Percentiles rank a stretch among this genome's conserved stretches.
These are phyloP conservation scores for Aspergillus nanangensis DNA, from an alignment of 495 filamentous ascomycete genomes.

Conservation along the genomic window DNA sequence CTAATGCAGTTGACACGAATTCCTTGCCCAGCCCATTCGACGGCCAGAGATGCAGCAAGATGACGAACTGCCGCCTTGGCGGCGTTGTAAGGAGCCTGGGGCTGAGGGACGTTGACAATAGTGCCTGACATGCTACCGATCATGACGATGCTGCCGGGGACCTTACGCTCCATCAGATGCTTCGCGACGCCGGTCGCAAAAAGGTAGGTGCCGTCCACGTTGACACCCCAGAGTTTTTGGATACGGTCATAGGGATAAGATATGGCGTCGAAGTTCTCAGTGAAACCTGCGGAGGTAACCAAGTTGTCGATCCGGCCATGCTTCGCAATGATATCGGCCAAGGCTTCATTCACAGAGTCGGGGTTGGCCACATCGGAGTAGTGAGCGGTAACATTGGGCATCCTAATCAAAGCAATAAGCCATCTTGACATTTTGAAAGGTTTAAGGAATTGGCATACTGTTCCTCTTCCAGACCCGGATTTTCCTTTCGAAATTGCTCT, in stretches of 20 bases:
- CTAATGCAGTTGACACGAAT: constrained; percentile 91
- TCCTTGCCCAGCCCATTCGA: constrained; percentile 81
- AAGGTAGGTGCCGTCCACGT: constrained; percentile 90
- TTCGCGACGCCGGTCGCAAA: constrained; percentile 81
- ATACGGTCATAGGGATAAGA: constrained; percentile 84
- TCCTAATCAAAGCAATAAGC: constrained; percentile 27
- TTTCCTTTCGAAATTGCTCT: constrained; percentile 67
- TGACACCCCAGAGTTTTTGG: constrained; percentile 89
- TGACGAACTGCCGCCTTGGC: constrained; percentile 87
- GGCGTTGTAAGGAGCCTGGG: constrained; percentile 88
- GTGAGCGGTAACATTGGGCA: constrained; percentile 85
- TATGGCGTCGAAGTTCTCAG: constrained; percentile 90
- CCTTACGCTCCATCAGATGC: constrained; percentile 80
- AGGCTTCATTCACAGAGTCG: constrained; percentile 65
- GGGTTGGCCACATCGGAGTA: constrained; percentile 79
- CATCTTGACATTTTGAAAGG: background rate
- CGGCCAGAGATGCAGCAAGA: constrained; percentile 71
- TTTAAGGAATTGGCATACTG: no score
- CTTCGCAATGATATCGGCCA: constrained; percentile 62
- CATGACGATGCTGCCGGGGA: constrained; percentile 82
- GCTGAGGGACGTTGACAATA: constrained; percentile 93
- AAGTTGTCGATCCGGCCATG: constrained; percentile 86
- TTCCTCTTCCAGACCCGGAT: constrained; percentile 69
- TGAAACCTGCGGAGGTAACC: constrained; percentile 93
- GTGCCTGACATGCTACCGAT: constrained; percentile 92